Evolutionary conservation across 2,329 filamentous ascomycete species (phyloP), one percentile per base, ranked within the genome.

Genomic region (Plenodomus lindquistii): DNA sequence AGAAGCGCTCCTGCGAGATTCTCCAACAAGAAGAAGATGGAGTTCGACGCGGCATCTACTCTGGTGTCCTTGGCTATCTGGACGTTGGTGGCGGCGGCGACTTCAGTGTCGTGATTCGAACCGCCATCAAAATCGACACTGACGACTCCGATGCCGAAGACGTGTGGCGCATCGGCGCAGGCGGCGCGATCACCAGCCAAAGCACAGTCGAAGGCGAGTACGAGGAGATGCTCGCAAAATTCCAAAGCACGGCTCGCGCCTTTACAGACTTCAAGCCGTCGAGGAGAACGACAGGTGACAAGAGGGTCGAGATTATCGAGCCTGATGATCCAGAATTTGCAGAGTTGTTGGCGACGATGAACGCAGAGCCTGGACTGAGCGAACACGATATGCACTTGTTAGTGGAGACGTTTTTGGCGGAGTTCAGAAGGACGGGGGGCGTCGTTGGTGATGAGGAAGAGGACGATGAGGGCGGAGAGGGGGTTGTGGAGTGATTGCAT

Each of bases 71-170:
- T 41, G 93, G 93, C 0, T 97, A 96, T 72, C 82, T 96, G 69
- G 92, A 96, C 62, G 86, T 91, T 6, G 85, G 88, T 1, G 93
- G 93, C 0, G 84, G 84, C 6, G 91, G 90, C 0, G 92, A 96
- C 71, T 97, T 93, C 80, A 94, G 88, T 57, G 94, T 97, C 16
- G 86, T 91, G 1, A 97, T 97, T 53, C 81, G 93, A 19, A 92
- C 87, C 40, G 82, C 92, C 62, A 91, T 93, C 31, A 72, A 71
- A 19, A 45, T 81, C 40, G 63, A 68, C 40, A 31, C 46, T 0
- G 40, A 48, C 8, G 49, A 52, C 42, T 39, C 43, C 18, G 42
- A 56, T 15, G 48, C 53, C 11, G 52, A 63, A 40, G 86, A 89
- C 62, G 75, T 81, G 1, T 97, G 93, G 93, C 83, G 83, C 35